Evolutionary conservation across 148 eudicot species (phyloP), one percentile per base, ranked within the genome.

Genomic region (Polygonum aviculare): DNA sequence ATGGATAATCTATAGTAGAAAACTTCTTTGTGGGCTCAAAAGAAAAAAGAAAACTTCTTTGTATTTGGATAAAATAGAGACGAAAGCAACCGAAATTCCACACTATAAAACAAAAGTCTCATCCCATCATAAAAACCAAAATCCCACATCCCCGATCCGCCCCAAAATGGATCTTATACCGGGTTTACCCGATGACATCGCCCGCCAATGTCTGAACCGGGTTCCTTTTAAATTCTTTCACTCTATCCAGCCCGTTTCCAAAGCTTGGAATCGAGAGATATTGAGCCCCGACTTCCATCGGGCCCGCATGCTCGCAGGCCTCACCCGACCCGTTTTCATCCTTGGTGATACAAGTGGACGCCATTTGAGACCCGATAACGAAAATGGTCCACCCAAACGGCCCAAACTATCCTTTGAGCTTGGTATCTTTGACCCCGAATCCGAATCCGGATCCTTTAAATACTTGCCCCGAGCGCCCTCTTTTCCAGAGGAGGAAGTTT

Each of bases 151-250:
- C 18, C 21, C 16, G 0, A 16, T 52, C 2, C 1, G 31, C 38
- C 9, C 36, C 2, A 26, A 3, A 26, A 90, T 82, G 97, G 91
- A 88, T 57, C 82, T 86, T 41, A 77, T 93, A 74, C 96, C 93
- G 22, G 90, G 92, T 62, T 86, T 94, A 6, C 88, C 88, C 0
- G 70, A 87, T 52, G 90, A 89, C 47, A 45, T 94, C 65, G 93
- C 91, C 39, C 77, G 86, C 1, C 87, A 89, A 47, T 94, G 97
- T 69, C 80, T 92, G 7, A 79, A 86, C 38, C 84, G 96, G 39
- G 60, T 88, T 4, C 82, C 92, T 3, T 82, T 81, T 77, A 47
- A 83, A 3, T 49, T 73, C 12, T 84, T 92, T 73, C 77, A 90
- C 0, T 67, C 88, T 2, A 83, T 82, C 2, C 38, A 80, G 0